Base-by-base conservation (phyloP, 2,329 filamentous ascomycete genomes). In the Ophiostoma ips region DNA sequence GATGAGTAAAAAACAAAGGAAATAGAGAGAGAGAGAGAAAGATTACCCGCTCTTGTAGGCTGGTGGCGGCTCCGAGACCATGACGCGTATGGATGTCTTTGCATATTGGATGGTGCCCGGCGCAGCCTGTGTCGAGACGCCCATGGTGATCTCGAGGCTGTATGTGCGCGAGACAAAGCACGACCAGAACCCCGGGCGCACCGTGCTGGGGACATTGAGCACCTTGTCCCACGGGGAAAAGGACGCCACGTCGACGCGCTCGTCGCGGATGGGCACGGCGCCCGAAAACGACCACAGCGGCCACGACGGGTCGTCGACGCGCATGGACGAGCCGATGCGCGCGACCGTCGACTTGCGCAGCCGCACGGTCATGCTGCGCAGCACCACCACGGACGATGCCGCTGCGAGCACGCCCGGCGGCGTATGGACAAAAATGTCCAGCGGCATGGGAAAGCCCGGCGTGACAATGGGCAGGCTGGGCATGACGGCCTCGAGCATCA, bases 11-110 rank as follows among this genome's bases (percentile, higher is more conserved):
- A 34, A 24, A 11, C 13, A 33, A 35, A 35, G 18, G 13, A 49
- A 44, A 11, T 5, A 18, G n/a, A n/a, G n/a, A n/a, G n/a, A n/a
- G n/a, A n/a, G n/a, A n/a, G n/a, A n/a, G 3, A 28, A 11, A 34
- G n/a, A 43, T 28, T 10, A 24, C 24, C 38, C 46, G 33, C 16
- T 19, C 2, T 11, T 6, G 7, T 51, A 51, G 1, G 24, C 37
- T 8, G 50, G 50, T 9, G 50, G 50, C 13, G 50, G 45, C 30
- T 43, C 37, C 0, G 45, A 48, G 11, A 51, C 24, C 4, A 44
- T 31, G 15, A 51, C 37, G 5, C 33, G 13, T 4, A 51, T 24
- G 2, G 19, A 28, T 11, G 50, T 37, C 13, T 24, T 36, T 4
- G 33, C 15, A 45, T 43, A 37, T 5, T 48, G 44, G n/a, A 51